Base-by-base conservation (phyloP, 1,284 basidiomycete genomes). In the Ustilago tritici region DNA sequence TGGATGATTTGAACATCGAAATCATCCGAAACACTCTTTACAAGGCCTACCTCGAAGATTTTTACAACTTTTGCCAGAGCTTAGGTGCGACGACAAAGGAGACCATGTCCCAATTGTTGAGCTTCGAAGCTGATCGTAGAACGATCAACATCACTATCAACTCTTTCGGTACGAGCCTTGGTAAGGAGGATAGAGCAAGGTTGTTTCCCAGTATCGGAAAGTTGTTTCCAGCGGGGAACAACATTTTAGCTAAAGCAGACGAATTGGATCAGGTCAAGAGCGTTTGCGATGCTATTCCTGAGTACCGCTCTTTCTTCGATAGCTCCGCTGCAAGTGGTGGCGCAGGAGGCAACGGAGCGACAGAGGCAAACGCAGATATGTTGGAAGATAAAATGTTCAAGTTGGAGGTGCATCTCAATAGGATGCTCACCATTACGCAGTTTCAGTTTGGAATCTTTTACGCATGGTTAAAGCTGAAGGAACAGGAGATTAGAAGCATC, bases 11-110 rank as follows among this genome's bases (percentile, higher is more conserved):
- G 76, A 98, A 99, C 89, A 99, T 99, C 83, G 97, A 99, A 88
- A 98, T 99, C 88, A 96, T 99, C 87, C 94, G 97, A 55, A 99
- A 99, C 88, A 95, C 96, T n/a, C 92, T 99, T 54, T 99, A 99
- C 91, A 98, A 98, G 88, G 93, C 95, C 15, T 99, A 99, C 88
- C 92, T 99, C 66, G 96, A 98, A 87, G 97, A 99, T 87, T 99
- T 99, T 87, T 91, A 95, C 88, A 87, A 89, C 72, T 99, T 93
- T 88, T 93, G 92, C 85, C 88, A 90, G 61, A 90, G 91, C 4
- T 88, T 99, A 23, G 93, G 94, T 35, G 90, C 91, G 14, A 71
- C 78, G 2, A 83, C 82, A 0, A 67, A 71, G 1, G 65, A 77
- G 41, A 80, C 74, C 38, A 83, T 83, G 82, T 34, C 56, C 41